Evolutionary conservation across 805 yeast species (phyloP).

Genomic region (Candida xiaguanensis): DNA sequence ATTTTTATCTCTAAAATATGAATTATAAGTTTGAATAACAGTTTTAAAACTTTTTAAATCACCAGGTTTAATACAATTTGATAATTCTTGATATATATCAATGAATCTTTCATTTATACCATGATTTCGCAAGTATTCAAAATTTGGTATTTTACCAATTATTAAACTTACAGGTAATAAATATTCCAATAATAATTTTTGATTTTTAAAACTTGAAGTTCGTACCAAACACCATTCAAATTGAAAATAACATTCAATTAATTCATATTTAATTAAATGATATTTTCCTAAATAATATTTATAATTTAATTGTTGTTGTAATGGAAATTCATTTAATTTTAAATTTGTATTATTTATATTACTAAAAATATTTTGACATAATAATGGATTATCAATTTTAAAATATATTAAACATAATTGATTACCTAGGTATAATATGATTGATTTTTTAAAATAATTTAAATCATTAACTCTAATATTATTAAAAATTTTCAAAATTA

Average conservation of each 20-base stretch:
- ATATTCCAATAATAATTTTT: constrained; percentile 41
- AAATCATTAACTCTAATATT: constrained; percentile 45
- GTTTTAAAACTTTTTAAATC: constrained; percentile 32
- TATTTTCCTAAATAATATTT: constrained; percentile 53
- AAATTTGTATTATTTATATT: constrained; percentile 53
- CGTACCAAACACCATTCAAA: constrained; percentile 50
- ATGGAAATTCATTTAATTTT: constrained; percentile 36
- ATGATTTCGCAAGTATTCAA: constrained; percentile 6
- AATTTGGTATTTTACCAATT: constrained; percentile 51
- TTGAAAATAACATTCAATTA: constrained; percentile 46
- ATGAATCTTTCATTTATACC: constrained; percentile 6
- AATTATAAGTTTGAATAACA: constrained; percentile 25
- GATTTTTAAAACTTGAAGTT: constrained; percentile 23
- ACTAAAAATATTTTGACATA: constrained; percentile 59
- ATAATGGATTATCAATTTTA: constrained; percentile 49
- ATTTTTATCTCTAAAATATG: constrained; percentile 33
- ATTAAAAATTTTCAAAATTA: constrained; percentile 57
- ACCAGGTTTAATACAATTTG: constrained; percentile 39
- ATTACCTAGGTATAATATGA: constrained; percentile 51
- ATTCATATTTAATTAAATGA: constrained; percentile 50
- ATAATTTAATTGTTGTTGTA: constrained; percentile 47
- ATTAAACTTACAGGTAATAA: constrained; percentile 52
- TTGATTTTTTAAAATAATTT: constrained; percentile 43
- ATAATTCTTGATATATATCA: constrained; percentile 33
- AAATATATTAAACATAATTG: constrained; percentile 56